Evolutionary conservation across 2,329 filamentous ascomycete genomes (phyloP), one percentile per base, ranked within the genome.

Genomic region (Diplodia sapinea): DNA sequence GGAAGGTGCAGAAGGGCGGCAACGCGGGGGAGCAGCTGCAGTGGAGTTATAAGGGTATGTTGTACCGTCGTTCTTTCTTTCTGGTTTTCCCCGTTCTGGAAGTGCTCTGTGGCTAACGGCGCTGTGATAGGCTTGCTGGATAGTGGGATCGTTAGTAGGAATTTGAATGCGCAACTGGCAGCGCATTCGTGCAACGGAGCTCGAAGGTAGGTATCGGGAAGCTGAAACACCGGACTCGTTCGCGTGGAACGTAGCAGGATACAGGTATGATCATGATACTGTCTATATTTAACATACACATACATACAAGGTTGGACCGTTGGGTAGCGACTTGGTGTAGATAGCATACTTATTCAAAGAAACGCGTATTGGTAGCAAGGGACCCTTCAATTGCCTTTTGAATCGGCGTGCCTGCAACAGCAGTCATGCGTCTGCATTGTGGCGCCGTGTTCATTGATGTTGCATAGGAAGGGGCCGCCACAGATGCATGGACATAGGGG

Each of bases 21-120:
- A 40, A 8, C 0, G 73, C 75, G 3, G 73, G 33, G 1, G 57
- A 49, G 63, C 9, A 33, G 49, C 9, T 68, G 66, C 74, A 82
- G 26, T 85, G 83, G 84, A 81, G 81, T 69, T 86, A 86, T 70
- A 74, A 79, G 72, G 78, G 77, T 9, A 78, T 36, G 66, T 59
- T 81, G 9, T 81, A 81, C 64, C 31, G 77, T 79, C 9, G 23
- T 26, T 76, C 51, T 15, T 74, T 80, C 67, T 26, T 68, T 50
- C 15, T n/a, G 15, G 4, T 59, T 36, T 40, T 15, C 3, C 12
- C n/a, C 17, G 43, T 33, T 40, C 33, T n/a, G 17, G 3, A 1
- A 26, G 23, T 26, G 23, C 23, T 26, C 23, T 26, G 23, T 26
- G 23, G 51, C 49, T 62, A 49, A 68, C 43, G n/a, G 5, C 12